Conservation (phyloP, 2,329 filamentous ascomycete genomes). For the Boeremia lycopersici region DNA sequence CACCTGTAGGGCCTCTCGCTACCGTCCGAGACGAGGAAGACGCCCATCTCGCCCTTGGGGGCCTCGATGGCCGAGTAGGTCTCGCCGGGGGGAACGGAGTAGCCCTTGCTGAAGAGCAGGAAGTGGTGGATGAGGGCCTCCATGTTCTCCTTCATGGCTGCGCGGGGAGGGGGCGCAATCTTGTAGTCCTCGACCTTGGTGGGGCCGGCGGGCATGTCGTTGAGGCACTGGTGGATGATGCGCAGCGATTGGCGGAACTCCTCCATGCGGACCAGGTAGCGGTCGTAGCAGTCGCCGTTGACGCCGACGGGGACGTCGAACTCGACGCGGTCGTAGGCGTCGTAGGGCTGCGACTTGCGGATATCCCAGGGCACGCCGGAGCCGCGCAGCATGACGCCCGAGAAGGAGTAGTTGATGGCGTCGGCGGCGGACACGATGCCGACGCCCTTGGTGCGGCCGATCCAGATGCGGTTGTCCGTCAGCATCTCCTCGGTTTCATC, state of each 20-base stretch:
- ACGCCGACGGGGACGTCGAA: conserved; percentile 97
- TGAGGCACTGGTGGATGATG: conserved; percentile 98
- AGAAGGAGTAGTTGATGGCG: conserved; percentile 96
- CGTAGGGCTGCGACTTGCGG: conserved; percentile 95
- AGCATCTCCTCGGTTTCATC: conserved; percentile 99
- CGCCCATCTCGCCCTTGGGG: conserved; percentile 99
- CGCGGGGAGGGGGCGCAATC: conserved; percentile 90
- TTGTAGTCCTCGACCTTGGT: conserved; percentile 99
- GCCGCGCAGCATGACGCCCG: conserved; percentile 96
- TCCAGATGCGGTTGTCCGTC: conserved; percentile 99
- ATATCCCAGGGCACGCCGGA: conserved; percentile 96
- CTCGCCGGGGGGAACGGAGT: conserved; percentile 94
- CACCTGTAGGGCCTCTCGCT: conserved; percentile 93
- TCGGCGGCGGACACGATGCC: conserved; percentile 91
- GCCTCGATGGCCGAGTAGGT: conserved; percentile 98
- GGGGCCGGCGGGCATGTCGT: conserved; percentile 96
- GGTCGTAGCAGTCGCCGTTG: conserved; percentile 98
- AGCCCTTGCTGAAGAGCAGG: conserved; percentile 97
- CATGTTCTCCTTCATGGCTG: conserved; percentile 99
- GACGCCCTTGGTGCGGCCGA: conserved; percentile 86
- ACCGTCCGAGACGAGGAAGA: conserved; percentile 94
- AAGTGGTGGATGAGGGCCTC: conserved; percentile 99
- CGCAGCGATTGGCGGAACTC: conserved; percentile 98
- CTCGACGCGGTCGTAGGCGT: conserved; percentile 96
- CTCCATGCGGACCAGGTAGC: conserved; percentile 98